These are phyloP conservation scores for Metarhizium album DNA, from an alignment of 2,329 filamentous ascomycete species.

Conservation along the genomic window DNA sequence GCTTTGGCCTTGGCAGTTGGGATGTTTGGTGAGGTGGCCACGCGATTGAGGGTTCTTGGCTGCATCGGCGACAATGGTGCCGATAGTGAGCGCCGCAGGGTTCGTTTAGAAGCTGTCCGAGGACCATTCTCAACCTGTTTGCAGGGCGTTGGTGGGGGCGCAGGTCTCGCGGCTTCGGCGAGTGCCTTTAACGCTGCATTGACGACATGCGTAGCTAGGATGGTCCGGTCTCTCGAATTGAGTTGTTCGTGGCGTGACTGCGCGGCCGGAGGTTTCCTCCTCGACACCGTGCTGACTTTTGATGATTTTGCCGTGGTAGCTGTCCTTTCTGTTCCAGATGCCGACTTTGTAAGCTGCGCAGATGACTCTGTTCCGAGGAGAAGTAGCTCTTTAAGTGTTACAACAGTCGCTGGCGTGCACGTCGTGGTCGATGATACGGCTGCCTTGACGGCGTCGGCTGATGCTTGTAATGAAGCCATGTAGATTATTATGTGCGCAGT, in stretches of 20 bases:
- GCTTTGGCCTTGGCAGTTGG: conserved; percentile 22
- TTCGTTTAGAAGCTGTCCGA: conserved; percentile 26
- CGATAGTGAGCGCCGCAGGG: conserved; percentile 44
- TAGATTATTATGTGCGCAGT: conserved; percentile 15
- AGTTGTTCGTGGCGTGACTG: conserved; percentile 18
- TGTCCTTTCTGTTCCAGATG: conserved; percentile 17
- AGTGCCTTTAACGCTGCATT: conserved; percentile 61
- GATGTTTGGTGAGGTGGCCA: conserved; percentile 40
- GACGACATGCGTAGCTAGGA: conserved; percentile 61
- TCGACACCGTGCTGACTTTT: conserved; percentile 12
- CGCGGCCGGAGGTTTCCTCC: conserved; percentile 9
- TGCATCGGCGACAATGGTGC: conserved; percentile 51
- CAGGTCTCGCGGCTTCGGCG: conserved; percentile 50
- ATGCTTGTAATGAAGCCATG: conserved; percentile 34
- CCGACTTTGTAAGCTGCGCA: conserved; percentile 16
- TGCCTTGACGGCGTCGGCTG: conserved; percentile 40
- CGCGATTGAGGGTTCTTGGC: conserved; percentile 49
- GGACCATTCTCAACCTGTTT: conserved; percentile 22
- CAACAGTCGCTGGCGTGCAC: conserved; percentile 40
- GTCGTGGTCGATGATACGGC: conserved; percentile 41
- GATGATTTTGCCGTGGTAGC: conserved; percentile 13
- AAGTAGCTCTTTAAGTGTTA: conserved; percentile 36
- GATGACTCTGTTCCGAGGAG: conserved; percentile 21
- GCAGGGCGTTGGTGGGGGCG: conserved; percentile 20
- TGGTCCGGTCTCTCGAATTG: conserved; percentile 44